A percentile compares a stretch with the other conserved stretches of the same genome.
phyloP scores from a whole-genome alignment of 177 flowering plant species.

The Vitis hybrid region DNA sequence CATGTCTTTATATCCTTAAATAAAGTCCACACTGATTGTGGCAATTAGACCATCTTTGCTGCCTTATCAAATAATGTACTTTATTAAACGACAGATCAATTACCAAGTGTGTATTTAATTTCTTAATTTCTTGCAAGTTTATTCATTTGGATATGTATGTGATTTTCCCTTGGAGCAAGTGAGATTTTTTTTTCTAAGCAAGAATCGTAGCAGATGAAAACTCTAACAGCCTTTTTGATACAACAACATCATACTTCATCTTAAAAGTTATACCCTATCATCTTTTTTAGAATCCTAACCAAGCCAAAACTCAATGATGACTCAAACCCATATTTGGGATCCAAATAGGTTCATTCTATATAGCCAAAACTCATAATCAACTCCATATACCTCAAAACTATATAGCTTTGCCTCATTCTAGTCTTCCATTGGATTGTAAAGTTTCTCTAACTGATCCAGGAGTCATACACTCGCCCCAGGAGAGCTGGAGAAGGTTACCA shows the following conservation, averaged over 20 bases:
- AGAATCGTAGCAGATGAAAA: neutral
- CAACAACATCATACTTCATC: neutral
- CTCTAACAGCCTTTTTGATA: neutral
- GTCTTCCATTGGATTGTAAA: too few species aligned
- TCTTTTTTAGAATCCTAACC: neutral
- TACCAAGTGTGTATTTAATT: neutral
- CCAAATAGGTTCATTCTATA: neutral
- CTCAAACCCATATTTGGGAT: neutral
- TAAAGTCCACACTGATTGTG: neutral
- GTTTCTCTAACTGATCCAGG: too few species aligned
- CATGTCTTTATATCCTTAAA: too few species aligned
- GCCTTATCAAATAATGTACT: too few species aligned
- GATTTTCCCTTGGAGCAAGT: too few species aligned
- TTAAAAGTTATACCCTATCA: too few species aligned
- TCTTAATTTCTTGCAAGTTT: neutral
- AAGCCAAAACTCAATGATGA: neutral
- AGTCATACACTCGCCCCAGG: too few species aligned
- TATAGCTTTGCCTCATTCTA: too few species aligned
- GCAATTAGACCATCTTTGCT: neutral
- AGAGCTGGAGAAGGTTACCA: too few species aligned
- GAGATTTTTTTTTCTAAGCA: neutral
- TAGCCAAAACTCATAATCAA: too few species aligned
- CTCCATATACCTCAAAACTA: too few species aligned
- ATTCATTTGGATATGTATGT: too few species aligned
- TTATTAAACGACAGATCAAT: neutral